Percentiles rank a stretch among this genome's conserved stretches.
These are phyloP conservation scores for Umbelopsis vinacea DNA, from an alignment of 192 early-diverging fungal species.

Conservation along the genomic window DNA sequence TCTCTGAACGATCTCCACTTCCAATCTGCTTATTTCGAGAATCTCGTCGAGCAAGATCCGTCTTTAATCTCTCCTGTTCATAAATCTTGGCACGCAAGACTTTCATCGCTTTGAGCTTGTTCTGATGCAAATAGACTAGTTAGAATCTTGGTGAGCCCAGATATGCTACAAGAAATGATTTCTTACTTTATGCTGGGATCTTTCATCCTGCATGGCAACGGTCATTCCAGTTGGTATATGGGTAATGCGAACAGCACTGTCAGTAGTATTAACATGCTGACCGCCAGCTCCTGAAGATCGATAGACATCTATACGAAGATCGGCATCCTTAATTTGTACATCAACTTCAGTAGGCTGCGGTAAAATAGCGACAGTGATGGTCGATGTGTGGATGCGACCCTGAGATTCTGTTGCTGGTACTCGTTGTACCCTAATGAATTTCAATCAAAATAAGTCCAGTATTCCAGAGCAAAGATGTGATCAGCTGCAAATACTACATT, in stretches of 20 bases:
- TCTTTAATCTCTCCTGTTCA: constrained; percentile 67
- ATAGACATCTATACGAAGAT: constrained; percentile 74
- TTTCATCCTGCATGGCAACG: constrained; percentile 87
- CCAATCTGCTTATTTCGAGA: constrained; percentile 64
- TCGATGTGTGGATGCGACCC: constrained; percentile 80
- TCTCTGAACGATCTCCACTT: constrained; percentile 77
- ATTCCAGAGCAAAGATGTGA: too few relatives aligned
- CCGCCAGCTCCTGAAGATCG: constrained; percentile 84
- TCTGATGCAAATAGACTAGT: constrained; percentile 48
- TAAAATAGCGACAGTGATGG: constrained; percentile 78
- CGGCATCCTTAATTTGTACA: constrained; percentile 66
- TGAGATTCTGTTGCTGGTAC: constrained; percentile 79
- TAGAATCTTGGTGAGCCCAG: neutral
- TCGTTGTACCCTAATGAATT: constrained; percentile 65
- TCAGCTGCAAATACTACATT: too few relatives aligned
- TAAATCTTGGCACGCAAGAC: constrained; percentile 81
- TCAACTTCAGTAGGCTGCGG: constrained; percentile 75
- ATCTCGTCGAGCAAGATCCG: constrained; percentile 59
- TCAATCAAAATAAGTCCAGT: neutral
- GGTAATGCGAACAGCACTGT: constrained; percentile 91
- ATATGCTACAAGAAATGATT: neutral
- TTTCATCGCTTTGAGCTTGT: constrained; percentile 86
- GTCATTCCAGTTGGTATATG: constrained; percentile 91
- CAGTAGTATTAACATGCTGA: constrained; percentile 96
- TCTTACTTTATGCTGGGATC: constrained; percentile 83